phyloP scores from a whole-genome alignment of 2,329 filamentous ascomycete genomes.

The Arthrobotrys conoides region DNA sequence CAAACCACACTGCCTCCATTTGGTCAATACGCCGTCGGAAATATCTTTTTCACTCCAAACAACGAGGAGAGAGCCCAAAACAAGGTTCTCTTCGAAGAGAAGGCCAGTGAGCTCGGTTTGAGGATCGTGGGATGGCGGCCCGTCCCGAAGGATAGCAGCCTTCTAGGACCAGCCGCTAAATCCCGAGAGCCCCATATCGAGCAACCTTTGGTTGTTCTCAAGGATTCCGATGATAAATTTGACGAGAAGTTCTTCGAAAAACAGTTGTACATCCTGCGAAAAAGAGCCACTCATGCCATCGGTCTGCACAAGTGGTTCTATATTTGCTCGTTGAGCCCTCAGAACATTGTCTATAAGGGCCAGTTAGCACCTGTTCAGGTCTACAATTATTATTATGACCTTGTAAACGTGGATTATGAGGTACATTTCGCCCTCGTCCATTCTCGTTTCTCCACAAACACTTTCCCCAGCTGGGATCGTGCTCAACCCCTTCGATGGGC shows the following conservation, averaged over 20 bases:
- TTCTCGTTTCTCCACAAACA: constrained; percentile 98
- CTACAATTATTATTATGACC: constrained; percentile 97
- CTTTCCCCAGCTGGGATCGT: constrained; percentile 97
- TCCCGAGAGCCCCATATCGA: constrained; percentile 95
- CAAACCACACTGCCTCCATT: constrained; percentile 86
- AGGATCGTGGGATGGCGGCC: constrained; percentile 96
- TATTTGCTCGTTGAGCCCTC: constrained; percentile 94
- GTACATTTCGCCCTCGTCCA: constrained; percentile 97
- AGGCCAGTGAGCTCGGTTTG: constrained; percentile 87
- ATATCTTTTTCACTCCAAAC: constrained; percentile 98
- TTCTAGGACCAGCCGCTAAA: constrained; percentile 90
- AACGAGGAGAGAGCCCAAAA: constrained; percentile 90
- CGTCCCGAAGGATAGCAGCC: constrained; percentile 91
- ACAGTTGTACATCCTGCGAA: constrained; percentile 93
- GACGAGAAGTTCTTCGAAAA: constrained; percentile 89
- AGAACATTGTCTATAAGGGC: constrained; percentile 99
- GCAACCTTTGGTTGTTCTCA: constrained; percentile 93
- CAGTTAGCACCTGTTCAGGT: constrained; percentile 95
- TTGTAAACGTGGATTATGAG: constrained; percentile 97
- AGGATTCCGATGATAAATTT: constrained; percentile 87
- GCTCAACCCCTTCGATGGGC: constrained; percentile 96
- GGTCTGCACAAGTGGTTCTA: constrained; percentile 99
- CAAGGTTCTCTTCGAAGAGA: constrained; percentile 91
- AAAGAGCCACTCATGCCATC: constrained; percentile 93
- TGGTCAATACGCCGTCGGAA: constrained; percentile 96